Percentiles rank a stretch among this genome's conserved stretches.
Evolutionary conservation across 1,284 basidiomycete species (phyloP).

Genomic region (Marasmius sp.): DNA sequence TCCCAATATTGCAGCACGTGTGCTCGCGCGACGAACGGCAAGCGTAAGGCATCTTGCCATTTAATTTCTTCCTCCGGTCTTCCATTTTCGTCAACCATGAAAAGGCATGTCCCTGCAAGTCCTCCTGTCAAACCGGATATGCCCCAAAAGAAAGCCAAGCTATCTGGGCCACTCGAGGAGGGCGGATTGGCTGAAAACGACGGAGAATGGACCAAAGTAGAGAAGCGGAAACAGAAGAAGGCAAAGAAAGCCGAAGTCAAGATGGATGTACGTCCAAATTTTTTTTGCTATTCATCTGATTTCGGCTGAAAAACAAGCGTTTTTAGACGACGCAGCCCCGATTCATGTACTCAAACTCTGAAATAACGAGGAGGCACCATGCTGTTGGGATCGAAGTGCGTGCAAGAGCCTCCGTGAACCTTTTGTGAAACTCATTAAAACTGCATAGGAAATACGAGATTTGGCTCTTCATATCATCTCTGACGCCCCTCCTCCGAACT

Average conservation of each 20-base stretch:
- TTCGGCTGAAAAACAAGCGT: constrained; percentile 11
- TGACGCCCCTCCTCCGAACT: constrained; percentile 78
- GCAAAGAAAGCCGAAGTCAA: constrained; percentile 55
- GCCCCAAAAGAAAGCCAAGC: constrained; percentile 8
- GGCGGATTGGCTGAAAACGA: constrained; percentile 17
- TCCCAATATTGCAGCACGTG: not conserved
- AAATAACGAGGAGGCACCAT: constrained; percentile 70
- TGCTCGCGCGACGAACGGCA: not conserved
- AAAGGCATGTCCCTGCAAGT: not conserved
- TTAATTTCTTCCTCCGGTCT: not conserved
- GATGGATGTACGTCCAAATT: constrained; percentile 52
- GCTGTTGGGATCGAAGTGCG: constrained; percentile 77
- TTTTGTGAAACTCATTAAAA: constrained; percentile 7
- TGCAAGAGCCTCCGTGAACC: constrained; percentile 11
- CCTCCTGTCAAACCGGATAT: constrained; percentile 1
- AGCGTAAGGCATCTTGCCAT: not conserved
- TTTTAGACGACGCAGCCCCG: constrained; percentile 59
- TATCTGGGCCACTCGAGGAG: constrained; percentile 16
- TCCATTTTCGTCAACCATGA: not conserved
- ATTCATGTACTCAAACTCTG: constrained; percentile 78
- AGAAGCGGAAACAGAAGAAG: constrained; percentile 79
- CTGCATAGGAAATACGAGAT: constrained; percentile 79
- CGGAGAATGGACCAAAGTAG: constrained; percentile 71
- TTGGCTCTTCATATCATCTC: constrained; percentile 79
- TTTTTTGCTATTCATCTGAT: not conserved